Evolutionary conservation across 2,329 filamentous ascomycete genomes (phyloP).

Genomic region (Taxawa tesnikishii): DNA sequence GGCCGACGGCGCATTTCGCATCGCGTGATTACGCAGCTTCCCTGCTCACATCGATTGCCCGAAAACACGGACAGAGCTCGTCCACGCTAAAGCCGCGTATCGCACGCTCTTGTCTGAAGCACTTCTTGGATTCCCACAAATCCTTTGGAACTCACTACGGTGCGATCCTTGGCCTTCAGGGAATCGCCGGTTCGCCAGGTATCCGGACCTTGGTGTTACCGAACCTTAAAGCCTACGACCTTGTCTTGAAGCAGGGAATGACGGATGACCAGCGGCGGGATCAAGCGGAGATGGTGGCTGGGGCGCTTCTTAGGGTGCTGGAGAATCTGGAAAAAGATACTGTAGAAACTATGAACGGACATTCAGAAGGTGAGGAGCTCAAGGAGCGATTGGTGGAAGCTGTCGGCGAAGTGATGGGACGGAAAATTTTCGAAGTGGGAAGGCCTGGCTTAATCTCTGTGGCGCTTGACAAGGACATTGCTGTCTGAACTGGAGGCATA

Average conservation of each 20-base stretch:
- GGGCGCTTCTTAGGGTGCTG: slow-evolving; percentile 44
- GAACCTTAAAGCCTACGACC: slow-evolving; percentile 53
- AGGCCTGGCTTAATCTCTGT: slow-evolving; percentile 22
- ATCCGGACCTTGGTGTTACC: slow-evolving; percentile 53
- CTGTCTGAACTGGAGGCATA: too few species aligned
- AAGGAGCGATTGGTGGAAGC: slow-evolving; percentile 28
- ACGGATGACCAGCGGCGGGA: slow-evolving; percentile 42
- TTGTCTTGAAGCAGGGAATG: slow-evolving; percentile 44
- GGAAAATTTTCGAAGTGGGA: slow-evolving; percentile 15
- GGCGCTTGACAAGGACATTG: slow-evolving; percentile 23
- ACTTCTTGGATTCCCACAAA: slow-evolving; percentile 77
- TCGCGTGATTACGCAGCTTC: slow-evolving; percentile 77
- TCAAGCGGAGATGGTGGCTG: slow-evolving; percentile 49
- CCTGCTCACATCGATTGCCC: slow-evolving; percentile 65
- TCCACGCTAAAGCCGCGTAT: slow-evolving; percentile 77
- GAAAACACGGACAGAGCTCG: slow-evolving; percentile 70
- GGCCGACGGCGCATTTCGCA: slow-evolving; percentile 53
- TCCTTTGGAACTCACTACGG: slow-evolving; percentile 80
- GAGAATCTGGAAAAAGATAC: slow-evolving; percentile 38
- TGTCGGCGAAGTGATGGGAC: slow-evolving; percentile 18
- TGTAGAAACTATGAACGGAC: slow-evolving; percentile 22
- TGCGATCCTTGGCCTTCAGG: slow-evolving; percentile 66
- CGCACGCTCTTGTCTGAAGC: slow-evolving; percentile 84
- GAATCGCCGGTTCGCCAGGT: slow-evolving; percentile 59
- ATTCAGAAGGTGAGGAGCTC: slow-evolving; percentile 26